Percentiles rank a stretch among this genome's conserved stretches.
Evolutionary conservation across 2,329 filamentous ascomycete species (phyloP).

Genomic region (Emergomyces orientalis): DNA sequence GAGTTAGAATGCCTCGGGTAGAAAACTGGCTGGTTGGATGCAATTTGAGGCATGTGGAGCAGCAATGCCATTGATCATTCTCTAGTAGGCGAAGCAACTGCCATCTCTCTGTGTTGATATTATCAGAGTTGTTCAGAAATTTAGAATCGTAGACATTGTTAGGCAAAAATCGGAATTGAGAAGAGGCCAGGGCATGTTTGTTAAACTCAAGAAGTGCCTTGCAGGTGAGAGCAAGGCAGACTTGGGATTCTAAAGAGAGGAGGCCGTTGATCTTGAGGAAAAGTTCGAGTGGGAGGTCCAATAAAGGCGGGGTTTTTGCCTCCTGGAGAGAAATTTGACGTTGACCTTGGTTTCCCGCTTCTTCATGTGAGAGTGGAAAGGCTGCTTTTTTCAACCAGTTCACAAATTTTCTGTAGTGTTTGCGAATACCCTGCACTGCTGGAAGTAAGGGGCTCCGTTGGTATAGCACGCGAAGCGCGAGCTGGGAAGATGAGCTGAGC

Average conservation of each 20-base stretch:
- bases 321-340: neutral
- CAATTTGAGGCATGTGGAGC: constrained; percentile 3
- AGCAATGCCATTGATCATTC: constrained; percentile 4
- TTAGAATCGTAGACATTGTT: neutral
- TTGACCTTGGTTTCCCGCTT: neutral
- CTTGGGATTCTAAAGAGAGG: neutral
- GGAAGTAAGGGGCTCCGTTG: neutral
- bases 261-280: constrained; percentile 1
- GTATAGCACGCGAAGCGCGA: neutral
- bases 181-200: neutral
- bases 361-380: neutral
- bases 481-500: neutral
- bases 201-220: constrained; percentile 1
- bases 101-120: constrained; percentile 3
- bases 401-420: neutral
- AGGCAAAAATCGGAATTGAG: neutral
- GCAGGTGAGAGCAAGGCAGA: constrained; percentile 7
- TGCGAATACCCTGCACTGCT: neutral
- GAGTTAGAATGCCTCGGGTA: neutral
- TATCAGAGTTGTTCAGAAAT: neutral
- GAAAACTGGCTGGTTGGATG: constrained; percentile 1
- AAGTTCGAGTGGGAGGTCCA: constrained; percentile 6
- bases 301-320: neutral
- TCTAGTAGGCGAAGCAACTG: constrained; percentile 3
- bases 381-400: neutral